Base-by-base conservation (phyloP, 2,329 filamentous ascomycete genomes). In the Fusarium domesticum region DNA sequence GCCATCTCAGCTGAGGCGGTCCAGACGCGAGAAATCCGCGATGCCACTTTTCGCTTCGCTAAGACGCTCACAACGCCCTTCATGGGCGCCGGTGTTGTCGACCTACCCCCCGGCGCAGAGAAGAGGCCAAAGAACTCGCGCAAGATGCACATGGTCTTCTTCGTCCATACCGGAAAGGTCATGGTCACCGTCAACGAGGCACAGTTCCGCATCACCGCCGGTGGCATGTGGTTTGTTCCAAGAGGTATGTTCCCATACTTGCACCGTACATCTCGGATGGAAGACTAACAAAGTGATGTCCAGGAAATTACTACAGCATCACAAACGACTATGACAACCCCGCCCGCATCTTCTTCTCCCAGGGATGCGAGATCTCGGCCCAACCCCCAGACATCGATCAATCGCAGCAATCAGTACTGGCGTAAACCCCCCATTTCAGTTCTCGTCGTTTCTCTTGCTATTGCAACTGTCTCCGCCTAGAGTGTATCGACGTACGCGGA, bases 61-160 rank as follows among this genome's bases (percentile, higher is more conserved):
- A 97, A 96, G 72, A 86, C 92, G 48, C 78, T 95, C 45, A 88
- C 83, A 19, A 74, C 87, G 49, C 83, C 86, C 0, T 97, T 96
- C 67, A 89, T 97, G 66, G 91, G 90, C 25, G 85, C 87, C 8
- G 93, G 93, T 14, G 79, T 97, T 40, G 87, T 98, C 30, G 92
- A 97, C 59, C 72, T 98, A 39, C 88, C 89, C 6, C 84, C 89
- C 0, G 85, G 86, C 2, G 83, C 87, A 23, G 81, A 87, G 62
- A 98, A 98, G 74, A 82, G 84, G 56, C 81, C 85, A 37, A 97
- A 97, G 76, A 97, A 96, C 68, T 87, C 87, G 28, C 80, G 92
- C 51, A 91, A 87, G 71, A 97, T 96, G 89, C 90, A 96, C 63
- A 93, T 98, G 85, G 84, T 87, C 1, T 97, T 97, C 67, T 96